Evolutionary conservation across 2,329 filamentous ascomycete species (phyloP).

Genomic region (Aschersonia sp.): DNA sequence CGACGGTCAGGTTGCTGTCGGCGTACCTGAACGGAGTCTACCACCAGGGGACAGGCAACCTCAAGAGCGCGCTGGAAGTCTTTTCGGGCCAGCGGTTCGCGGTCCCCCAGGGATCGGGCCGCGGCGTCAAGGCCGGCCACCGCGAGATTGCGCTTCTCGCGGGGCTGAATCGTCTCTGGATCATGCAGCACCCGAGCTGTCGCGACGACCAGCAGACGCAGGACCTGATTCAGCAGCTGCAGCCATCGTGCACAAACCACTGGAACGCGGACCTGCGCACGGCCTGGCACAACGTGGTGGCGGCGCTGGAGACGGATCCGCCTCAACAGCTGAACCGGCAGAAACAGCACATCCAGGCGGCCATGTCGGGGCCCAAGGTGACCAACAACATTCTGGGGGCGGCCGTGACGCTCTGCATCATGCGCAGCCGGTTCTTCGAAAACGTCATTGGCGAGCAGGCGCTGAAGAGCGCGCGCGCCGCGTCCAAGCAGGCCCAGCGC

Average conservation of each 20-base stretch:
- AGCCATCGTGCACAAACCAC: constrained; percentile 52
- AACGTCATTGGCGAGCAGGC: constrained; percentile 70
- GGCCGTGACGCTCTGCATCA: constrained; percentile 71
- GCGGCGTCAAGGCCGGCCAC: constrained; percentile 33
- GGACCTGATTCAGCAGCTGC: constrained; percentile 48
- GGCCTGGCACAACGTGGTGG: constrained; percentile 62
- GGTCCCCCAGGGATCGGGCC: constrained; percentile 18
- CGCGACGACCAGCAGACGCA: constrained; percentile 43
- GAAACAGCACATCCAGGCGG: constrained; percentile 63
- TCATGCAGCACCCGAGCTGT: constrained; percentile 48
- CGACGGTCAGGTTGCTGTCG: constrained; percentile 31
- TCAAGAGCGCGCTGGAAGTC: constrained; percentile 49
- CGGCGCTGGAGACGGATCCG: constrained; percentile 48
- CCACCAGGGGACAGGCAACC: constrained; percentile 60
- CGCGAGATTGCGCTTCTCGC: constrained; percentile 53
- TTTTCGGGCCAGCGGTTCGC: constrained; percentile 49
- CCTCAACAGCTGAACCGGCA: constrained; percentile 56
- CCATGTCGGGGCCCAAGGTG: constrained; percentile 53
- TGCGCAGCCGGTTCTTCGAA: constrained; percentile 71
- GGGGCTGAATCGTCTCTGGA: constrained; percentile 54
- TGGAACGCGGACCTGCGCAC: constrained; percentile 62
- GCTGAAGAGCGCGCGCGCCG: constrained; percentile 59
- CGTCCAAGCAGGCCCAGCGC: constrained; percentile 50
- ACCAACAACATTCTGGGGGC: constrained; percentile 66
- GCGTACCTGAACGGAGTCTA: constrained; percentile 64